Base-by-base conservation (phyloP, 2,329 filamentous ascomycete genomes). In the Xylariaceae sp. region DNA sequence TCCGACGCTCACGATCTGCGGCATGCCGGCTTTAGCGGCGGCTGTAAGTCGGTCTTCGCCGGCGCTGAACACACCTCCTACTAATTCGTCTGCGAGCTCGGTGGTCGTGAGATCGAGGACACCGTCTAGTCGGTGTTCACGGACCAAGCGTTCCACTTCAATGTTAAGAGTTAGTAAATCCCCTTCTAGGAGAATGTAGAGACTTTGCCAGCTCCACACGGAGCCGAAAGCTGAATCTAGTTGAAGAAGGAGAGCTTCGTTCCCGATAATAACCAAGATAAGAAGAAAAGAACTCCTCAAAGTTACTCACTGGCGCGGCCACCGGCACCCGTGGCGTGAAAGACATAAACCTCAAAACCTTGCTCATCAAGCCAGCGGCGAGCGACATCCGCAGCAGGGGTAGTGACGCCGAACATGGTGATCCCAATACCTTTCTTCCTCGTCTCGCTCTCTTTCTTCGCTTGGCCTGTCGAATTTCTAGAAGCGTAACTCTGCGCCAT, bases 321-420 rank as follows among this genome's bases (percentile, higher is more conserved):
- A 0, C 88, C 88, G 12, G 86, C 79, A 0, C 88, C 88, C 0
- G 87, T 90, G 2, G 87, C 87, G 65, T 90, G 87, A 67, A 91
- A 91, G 2, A 90, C 77, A 62, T 84, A 87, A 2, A 82, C 78
- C 62, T 90, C 87, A 46, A 83, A 78, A 2, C 68, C 67, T 2
- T 73, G 71, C 1, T 70, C 58, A 48, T 83, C 77, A 0, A 90
- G 75, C 41, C 81, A 71, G 1, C 70, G 64, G 0, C 85, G 78
- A 1, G 87, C 81, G 1, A 70, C 72, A 43, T 87, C 82, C 0
- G 87, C 87, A 9, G 82, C 83, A 0, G 87, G 86, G 0, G 87
- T 91, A 0, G 88, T 91, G 6, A 91, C 87, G 2, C 88, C 88
- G 66, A 90, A 91, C 88, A 91, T 91, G 2, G 87, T 89, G 21